Evolutionary conservation across 306 rosid species (phyloP), one percentile per base, ranked within the genome.

Genomic region (Inga leiocalycina): DNA sequence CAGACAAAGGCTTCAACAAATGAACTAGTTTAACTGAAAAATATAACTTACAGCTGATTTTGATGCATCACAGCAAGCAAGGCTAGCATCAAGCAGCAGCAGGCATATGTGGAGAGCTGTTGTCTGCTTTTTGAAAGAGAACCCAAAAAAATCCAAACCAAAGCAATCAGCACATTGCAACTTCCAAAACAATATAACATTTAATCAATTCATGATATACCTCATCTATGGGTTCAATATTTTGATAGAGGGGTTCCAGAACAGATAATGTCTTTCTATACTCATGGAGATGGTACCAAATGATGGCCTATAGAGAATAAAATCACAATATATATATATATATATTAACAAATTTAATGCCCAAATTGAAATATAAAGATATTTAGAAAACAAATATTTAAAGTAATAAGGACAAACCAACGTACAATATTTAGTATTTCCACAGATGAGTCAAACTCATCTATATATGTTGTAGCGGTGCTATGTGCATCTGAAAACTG

Each of bases 201-300:
- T 11, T 77, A 75, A 69, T 72, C 68, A 43, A 78, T 80, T 79
- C 62, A 71, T 79, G 39, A 17, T 81, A 75, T 91, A 94, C 99
- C 97, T 97, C 98, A 66, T 93, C 92, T 79, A 92, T 86, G 57
- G 97, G 99, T 79, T 91, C 97, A 82, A 94, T 97, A 84, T 92
- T 92, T 90, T 94, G 97, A 87, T 91, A 97, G 43, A 97, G 85
- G 39, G 98, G 98, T 80, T 90, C 99, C 84, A 97, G 90, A 77
- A 89, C 90, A 13, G 97, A 91, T 45, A 88, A 90, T 11, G 99
- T 89, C 90, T 89, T 94, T 35, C 86, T 70, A 86, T 92, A 92
- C 79, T 97, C 99, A 7, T 89, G 98, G 77, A 97, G 94, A 89
- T 92, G 92, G 89, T 91, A 97, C 99, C 99, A 97, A 84, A 97